A percentile compares a stretch with the other conserved stretches of the same genome.
phyloP scores from a whole-genome alignment of 163 green algal genomes.

The Coccomyxa subellipsoidea region DNA sequence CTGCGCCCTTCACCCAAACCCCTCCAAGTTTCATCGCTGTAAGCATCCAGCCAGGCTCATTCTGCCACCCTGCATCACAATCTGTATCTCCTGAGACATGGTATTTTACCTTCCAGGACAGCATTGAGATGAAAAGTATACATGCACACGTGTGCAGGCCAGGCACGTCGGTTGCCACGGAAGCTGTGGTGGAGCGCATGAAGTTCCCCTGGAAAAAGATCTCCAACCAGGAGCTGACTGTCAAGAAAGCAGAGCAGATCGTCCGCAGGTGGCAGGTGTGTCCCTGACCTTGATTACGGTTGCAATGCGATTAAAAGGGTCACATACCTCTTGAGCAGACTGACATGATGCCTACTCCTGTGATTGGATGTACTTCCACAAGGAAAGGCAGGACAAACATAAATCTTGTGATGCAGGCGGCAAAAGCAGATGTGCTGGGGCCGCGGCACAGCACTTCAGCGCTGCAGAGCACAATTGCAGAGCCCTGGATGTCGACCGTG shows the following conservation, averaged over 20 bases:
- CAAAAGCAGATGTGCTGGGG: constrained; percentile 31
- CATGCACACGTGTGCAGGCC: neutral
- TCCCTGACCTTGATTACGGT: neutral
- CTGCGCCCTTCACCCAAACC: neutral
- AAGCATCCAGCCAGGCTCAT: neutral
- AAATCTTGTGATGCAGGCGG: too few relatives aligned
- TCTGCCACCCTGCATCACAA: too few relatives aligned
- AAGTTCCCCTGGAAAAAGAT: neutral
- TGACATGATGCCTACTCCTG: too few relatives aligned
- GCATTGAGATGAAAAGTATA: too few relatives aligned
- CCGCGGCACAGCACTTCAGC: constrained; percentile 13
- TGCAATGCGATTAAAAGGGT: too few relatives aligned
- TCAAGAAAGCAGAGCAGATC: neutral
- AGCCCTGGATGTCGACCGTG: constrained; percentile 29
- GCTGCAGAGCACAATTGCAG: constrained; percentile 14
- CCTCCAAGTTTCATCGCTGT: neutral
- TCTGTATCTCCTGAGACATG: too few relatives aligned
- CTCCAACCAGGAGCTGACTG: neutral
- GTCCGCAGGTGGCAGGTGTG: constrained; percentile 23
- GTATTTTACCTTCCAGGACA: too few relatives aligned
- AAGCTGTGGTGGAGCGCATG: neutral
- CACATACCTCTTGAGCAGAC: too few relatives aligned
- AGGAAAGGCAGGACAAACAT: too few relatives aligned
- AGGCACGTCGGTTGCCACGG: neutral
- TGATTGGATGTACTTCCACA: too few relatives aligned